These are phyloP conservation scores for Suillus paluster DNA, from an alignment of 768 basidiomycete genomes.

Conservation along the genomic window DNA sequence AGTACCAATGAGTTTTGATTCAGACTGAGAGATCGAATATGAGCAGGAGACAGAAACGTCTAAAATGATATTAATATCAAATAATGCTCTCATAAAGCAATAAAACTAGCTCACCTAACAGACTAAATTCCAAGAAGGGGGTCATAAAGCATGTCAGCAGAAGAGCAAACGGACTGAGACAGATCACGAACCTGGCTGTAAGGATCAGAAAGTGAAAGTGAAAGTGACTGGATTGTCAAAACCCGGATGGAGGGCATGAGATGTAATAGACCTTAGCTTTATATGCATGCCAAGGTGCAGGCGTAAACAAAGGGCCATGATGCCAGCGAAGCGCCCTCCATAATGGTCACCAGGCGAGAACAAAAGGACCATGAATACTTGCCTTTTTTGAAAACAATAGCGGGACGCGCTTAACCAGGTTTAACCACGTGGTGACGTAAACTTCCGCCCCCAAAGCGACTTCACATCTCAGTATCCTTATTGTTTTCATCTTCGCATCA, in stretches of 20 bases:
- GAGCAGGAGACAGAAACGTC: slow-evolving; percentile 14
- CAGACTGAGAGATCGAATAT: slow-evolving; percentile 28
- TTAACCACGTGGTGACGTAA: slow-evolving; percentile 2
- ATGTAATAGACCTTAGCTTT: slow-evolving; percentile 20
- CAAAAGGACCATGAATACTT: slow-evolving; percentile 30
- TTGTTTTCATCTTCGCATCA: slow-evolving; percentile 1
- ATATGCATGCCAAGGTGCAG: slow-evolving; percentile 21
- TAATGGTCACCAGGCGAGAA: slow-evolving; percentile 37
- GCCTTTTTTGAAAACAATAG: slow-evolving; percentile 38
- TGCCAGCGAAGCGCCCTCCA: slow-evolving; percentile 14
- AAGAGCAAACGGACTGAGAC: neutral
- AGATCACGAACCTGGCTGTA: slow-evolving; percentile 34
- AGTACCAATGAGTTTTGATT: slow-evolving; percentile 27
- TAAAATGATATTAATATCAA: slow-evolving; percentile 5
- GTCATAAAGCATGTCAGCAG: slow-evolving; percentile 17
- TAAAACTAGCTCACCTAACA: slow-evolving; percentile 25
- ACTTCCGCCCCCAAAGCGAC: no score
- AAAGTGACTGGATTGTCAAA: slow-evolving; percentile 39
- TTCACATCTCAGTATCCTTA: no score
- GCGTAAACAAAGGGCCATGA: slow-evolving; percentile 18
- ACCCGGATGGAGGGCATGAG: slow-evolving; percentile 29
- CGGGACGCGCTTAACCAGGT: no score
- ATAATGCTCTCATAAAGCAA: neutral
- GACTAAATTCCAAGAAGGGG: slow-evolving; percentile 20
- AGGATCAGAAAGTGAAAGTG: slow-evolving; percentile 13